Conservation (phyloP, 306 rosid genomes). For the Urtica urens region DNA sequence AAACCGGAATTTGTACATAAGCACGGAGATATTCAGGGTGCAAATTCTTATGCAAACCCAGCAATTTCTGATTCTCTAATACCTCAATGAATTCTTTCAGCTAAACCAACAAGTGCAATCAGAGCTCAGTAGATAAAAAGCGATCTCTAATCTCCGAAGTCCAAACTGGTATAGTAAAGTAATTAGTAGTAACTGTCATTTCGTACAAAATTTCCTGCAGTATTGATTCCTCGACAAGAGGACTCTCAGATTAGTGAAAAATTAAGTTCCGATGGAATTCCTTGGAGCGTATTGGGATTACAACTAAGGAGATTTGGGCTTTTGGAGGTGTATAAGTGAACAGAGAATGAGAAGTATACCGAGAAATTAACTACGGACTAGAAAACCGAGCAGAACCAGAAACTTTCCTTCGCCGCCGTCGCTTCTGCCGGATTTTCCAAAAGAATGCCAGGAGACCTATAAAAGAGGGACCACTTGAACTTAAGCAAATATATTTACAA, state of each 20-base stretch:
- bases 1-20: too few relatives aligned
- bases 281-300: neutral
- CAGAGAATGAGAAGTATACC: neutral
- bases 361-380: slow-evolving; percentile 36
- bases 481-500: neutral
- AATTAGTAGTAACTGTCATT: neutral
- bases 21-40: slow-evolving; percentile 84
- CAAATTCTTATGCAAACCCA: slow-evolving; percentile 26
- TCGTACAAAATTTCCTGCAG: slow-evolving; percentile 2
- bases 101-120: neutral
- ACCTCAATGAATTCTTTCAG: neutral
- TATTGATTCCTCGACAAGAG: slow-evolving; percentile 3
- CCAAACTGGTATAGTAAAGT: slow-evolving; percentile 1
- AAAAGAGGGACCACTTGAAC: neutral
- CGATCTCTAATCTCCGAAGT: neutral
- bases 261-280: slow-evolving; percentile 10
- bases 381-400: slow-evolving; percentile 50
- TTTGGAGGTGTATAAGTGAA: neutral
- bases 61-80: neutral
- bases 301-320: slow-evolving; percentile 2
- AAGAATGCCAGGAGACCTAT: slow-evolving; percentile 55
- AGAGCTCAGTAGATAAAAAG: neutral
- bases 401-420: slow-evolving; percentile 64
- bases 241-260: slow-evolving; percentile 1
- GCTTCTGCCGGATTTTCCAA: slow-evolving; percentile 85